These are phyloP conservation scores for Cryptosporidium canis DNA, from an alignment of 169 alveolate genomes.

Conservation along the genomic window DNA sequence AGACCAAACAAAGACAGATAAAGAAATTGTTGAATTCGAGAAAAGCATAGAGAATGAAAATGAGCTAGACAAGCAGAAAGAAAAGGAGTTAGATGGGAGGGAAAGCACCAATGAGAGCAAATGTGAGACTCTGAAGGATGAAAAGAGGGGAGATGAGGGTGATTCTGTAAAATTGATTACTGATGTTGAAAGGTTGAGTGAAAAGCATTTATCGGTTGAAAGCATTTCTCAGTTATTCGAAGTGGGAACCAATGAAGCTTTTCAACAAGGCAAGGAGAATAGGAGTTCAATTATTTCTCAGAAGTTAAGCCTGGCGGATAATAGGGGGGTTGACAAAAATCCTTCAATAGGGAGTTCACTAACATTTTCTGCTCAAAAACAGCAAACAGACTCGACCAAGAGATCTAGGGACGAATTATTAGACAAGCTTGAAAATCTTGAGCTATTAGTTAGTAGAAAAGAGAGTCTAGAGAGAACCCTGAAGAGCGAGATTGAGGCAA, in stretches of 20 bases:
- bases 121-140: background rate
- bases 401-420: slow-evolving; percentile 14
- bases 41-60: background rate
- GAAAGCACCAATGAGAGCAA: background rate
- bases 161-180: background rate
- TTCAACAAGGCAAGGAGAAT: background rate
- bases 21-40: background rate
- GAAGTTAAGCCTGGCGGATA: background rate
- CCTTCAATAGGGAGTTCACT: background rate
- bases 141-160: background rate
- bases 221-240: slow-evolving; percentile 24
- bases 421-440: slow-evolving; percentile 39
- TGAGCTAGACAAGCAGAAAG: background rate
- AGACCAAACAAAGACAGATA: background rate
- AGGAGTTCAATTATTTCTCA: slow-evolving; percentile 21
- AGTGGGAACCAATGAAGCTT: background rate
- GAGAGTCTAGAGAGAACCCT: slow-evolving; percentile 34
- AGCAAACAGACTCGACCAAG: background rate
- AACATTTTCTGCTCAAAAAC: background rate
- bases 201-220: slow-evolving; percentile 20
- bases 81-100: background rate
- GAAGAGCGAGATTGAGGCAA: slow-evolving; percentile 35
- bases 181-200: slow-evolving; percentile 18
- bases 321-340: background rate
- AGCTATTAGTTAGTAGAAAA: slow-evolving; percentile 20